Evolutionary conservation across 225 moss, liverwort and hornwort genomes (phyloP).

Genomic region (Asterella californica): DNA sequence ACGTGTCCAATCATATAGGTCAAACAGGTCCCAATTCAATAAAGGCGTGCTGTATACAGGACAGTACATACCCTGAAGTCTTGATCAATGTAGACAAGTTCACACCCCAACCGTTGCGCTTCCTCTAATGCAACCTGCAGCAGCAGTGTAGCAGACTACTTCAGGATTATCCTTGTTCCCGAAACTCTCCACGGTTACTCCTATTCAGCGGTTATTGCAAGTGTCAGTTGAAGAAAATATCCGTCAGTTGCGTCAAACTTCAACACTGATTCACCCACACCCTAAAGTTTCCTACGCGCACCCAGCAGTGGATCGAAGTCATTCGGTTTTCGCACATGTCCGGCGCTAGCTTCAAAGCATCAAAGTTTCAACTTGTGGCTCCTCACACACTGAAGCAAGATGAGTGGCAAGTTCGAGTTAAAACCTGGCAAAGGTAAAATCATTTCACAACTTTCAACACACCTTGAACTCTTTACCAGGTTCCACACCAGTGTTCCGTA

Average conservation of each 20-base stretch:
- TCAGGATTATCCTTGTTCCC: neutral
- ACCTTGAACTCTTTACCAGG: conserved; percentile 99
- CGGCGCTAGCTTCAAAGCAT: neutral
- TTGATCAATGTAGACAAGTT: conserved; percentile 74
- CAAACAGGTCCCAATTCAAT: conserved; percentile 8
- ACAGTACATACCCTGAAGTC: conserved; percentile 66
- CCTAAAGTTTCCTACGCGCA: neutral
- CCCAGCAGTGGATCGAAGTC: neutral
- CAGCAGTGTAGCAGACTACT: neutral
- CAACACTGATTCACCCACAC: neutral
- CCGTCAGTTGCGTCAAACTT: neutral
- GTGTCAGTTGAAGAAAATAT: neutral
- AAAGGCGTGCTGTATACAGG: neutral
- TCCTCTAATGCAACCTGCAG: conserved; percentile 90
- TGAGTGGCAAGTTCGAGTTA: neutral
- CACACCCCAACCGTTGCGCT: conserved; percentile 55
- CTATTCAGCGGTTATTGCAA: neutral
- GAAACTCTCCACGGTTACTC: neutral
- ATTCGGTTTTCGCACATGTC: too few relatives aligned
- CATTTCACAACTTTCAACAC: conserved; percentile 10
- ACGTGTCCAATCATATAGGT: neutral
- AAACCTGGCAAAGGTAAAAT: neutral
- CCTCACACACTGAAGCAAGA: neutral
- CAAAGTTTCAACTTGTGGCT: neutral
- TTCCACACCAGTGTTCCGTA: conserved; percentile 91